A percentile compares a stretch with the other conserved stretches of the same genome.
Conservation (phyloP, 331 rosid species). For the Spiraea crenata region DNA sequence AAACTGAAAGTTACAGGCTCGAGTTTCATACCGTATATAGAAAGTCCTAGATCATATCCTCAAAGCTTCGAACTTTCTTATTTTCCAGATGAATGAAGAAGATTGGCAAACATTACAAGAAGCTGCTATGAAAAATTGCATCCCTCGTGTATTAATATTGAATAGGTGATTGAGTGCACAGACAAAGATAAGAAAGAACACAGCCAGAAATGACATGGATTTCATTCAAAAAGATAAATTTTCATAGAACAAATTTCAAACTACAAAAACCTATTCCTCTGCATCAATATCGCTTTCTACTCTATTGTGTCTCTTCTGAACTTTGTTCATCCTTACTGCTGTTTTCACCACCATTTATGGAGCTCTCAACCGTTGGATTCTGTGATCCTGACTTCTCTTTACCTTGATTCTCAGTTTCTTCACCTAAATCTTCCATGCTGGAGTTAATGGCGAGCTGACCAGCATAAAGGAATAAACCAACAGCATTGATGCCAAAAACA, state of each 20-base stretch:
- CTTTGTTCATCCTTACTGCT: slow-evolving; percentile 45
- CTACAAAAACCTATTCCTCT: slow-evolving; percentile 23
- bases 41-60: slow-evolving; percentile 8
- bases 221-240: background rate
- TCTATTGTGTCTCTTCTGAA: slow-evolving; percentile 49
- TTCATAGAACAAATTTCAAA: slow-evolving; percentile 13
- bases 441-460: slow-evolving; percentile 81
- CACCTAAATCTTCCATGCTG: slow-evolving; percentile 39
- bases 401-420: slow-evolving; percentile 41
- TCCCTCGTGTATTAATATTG: slow-evolving; percentile 3
- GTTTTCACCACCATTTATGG: slow-evolving; percentile 28
- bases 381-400: slow-evolving; percentile 40
- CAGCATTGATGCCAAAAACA: slow-evolving; percentile 73
- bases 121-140: background rate
- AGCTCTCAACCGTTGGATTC: slow-evolving; percentile 40
- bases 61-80: background rate
- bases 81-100: background rate
- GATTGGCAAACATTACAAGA: background rate
- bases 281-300: slow-evolving; percentile 20
- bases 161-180: background rate
- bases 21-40: too few relatives aligned
- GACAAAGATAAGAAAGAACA: background rate
- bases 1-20: too few relatives aligned
- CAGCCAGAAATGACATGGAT: background rate
- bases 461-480: slow-evolving; percentile 84